Evolutionary conservation across 306 rosid genomes (phyloP), one percentile per base, ranked within the genome.

Genomic region (Begonia loranthoides): DNA sequence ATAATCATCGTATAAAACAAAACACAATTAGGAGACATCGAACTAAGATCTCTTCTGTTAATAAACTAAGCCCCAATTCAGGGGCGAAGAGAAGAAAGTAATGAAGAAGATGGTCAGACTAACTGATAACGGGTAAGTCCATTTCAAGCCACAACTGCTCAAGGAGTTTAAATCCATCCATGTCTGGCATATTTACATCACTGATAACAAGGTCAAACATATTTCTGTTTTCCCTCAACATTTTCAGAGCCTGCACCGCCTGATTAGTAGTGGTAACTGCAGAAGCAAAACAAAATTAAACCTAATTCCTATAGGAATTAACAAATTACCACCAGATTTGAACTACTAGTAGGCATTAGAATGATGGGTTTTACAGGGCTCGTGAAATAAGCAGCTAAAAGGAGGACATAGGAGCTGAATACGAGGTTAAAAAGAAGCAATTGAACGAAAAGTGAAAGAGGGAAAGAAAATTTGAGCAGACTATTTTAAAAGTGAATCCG

Each of bases 121-220:
- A 67, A 92, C 99, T 92, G 69, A 92, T 86, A 62, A 92, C 99
- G 50, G 99, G 99, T 59, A 92, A 94, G 76, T 87, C 99, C 99
- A 92, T 92, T 68, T 92, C 99, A 54, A 92, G 93, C 50, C 99
- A 96, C 17, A 92, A 89, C 43, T 80, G 93, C 76, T 92, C 99
- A 56, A 92, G 94, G 55, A 92, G 73, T 84, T 87, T 92, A 66
- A 92, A 92, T 64, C 99, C 99, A 73, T 92, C 99, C 99, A 92
- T 92, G 73, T 92, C 96, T 33, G 99, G 99, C 99, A 92, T 92
- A 56, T 92, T 93, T 14, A 92, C 99, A 66, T 87, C 99, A 56
- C 96, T 92, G 74, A 87, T 92, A 50, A 92, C 99, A 49, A 92
- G 76, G 70, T 92, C 99, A 66, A 83, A 92, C 66, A 43, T 74